These are phyloP conservation scores for Corymbia maculata DNA, from an alignment of 345 rosid species.

Conservation along the genomic window DNA sequence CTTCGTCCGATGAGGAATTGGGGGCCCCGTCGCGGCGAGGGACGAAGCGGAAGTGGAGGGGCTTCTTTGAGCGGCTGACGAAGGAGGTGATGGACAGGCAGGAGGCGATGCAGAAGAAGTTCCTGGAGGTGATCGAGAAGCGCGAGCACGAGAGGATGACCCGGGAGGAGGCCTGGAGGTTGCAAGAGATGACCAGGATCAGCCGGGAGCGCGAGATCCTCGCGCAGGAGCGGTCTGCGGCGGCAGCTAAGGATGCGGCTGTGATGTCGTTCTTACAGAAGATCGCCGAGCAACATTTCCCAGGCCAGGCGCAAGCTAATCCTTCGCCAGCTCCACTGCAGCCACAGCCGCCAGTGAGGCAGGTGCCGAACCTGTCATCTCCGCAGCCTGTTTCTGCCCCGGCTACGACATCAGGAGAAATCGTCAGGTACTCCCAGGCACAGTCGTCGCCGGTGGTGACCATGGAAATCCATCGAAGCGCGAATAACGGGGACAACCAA, in stretches of 20 bases:
- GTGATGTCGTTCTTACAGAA: slow-evolving; percentile 71
- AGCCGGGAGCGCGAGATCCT: slow-evolving; percentile 55
- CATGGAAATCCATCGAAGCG: neutral
- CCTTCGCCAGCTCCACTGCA: slow-evolving; percentile 1
- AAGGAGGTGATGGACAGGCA: slow-evolving; percentile 60
- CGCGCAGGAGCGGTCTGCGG: slow-evolving; percentile 61
- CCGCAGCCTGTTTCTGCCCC: neutral
- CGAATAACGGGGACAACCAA: neutral
- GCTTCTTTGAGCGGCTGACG: slow-evolving; percentile 55
- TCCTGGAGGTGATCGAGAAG: slow-evolving; percentile 68
- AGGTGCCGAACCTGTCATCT: neutral
- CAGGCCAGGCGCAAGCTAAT: neutral
- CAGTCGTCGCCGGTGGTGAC: neutral
- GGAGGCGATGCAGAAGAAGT: slow-evolving; percentile 65
- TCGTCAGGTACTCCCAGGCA: neutral
- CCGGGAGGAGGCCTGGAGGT: slow-evolving; percentile 80
- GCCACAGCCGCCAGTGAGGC: neutral
- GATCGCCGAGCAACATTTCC: slow-evolving; percentile 30
- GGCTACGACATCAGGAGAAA: neutral
- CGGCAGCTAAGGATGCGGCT: slow-evolving; percentile 66
- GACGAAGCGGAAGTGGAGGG: slow-evolving; percentile 53
- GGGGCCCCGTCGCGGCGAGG: neutral
- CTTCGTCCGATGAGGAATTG: neutral
- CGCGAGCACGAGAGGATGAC: slow-evolving; percentile 52
- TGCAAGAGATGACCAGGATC: slow-evolving; percentile 59